phyloP scores from a whole-genome alignment of 441 rosid genomes.

The Raphanus hybrid region DNA sequence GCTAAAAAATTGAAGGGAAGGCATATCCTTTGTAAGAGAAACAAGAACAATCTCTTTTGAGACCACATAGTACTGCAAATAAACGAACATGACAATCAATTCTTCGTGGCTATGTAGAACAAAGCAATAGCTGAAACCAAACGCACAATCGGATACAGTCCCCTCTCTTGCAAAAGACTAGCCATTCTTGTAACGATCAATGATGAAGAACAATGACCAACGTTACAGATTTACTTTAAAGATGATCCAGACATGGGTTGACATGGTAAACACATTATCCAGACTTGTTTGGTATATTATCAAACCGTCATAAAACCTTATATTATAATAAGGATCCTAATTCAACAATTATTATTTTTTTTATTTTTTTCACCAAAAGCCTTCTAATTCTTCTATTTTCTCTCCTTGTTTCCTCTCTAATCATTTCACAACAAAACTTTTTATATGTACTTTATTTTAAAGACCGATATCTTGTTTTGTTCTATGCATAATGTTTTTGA shows the following conservation, averaged over 20 bases:
- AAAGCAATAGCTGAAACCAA: no score
- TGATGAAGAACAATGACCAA: no score
- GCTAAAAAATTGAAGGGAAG: slow-evolving; percentile 11
- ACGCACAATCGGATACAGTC: no score
- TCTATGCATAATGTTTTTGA: slow-evolving; percentile 12
- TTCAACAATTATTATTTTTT: slow-evolving; percentile 39
- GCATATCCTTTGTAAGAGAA: not conserved
- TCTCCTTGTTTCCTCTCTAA: slow-evolving; percentile 29
- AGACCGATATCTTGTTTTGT: slow-evolving; percentile 37
- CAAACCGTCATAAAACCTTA: slow-evolving; percentile 42
- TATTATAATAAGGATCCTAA: slow-evolving; percentile 45
- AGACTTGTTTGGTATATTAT: slow-evolving; percentile 12
- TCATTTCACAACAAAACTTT: slow-evolving; percentile 11
- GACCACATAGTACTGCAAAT: not conserved
- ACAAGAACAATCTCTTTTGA: not conserved
- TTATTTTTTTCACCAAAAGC: slow-evolving; percentile 33
- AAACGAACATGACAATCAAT: not conserved
- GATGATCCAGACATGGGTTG: not conserved
- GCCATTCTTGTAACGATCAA: no score
- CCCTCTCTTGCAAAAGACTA: no score
- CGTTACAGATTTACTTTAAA: no score
- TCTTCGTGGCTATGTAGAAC: no score
- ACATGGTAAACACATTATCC: not conserved
- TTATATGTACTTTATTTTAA: not conserved
- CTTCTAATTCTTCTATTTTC: slow-evolving; percentile 26